Evolutionary conservation across 305 asterid genomes (phyloP).

Genomic region (Fraxinus floribunda): DNA sequence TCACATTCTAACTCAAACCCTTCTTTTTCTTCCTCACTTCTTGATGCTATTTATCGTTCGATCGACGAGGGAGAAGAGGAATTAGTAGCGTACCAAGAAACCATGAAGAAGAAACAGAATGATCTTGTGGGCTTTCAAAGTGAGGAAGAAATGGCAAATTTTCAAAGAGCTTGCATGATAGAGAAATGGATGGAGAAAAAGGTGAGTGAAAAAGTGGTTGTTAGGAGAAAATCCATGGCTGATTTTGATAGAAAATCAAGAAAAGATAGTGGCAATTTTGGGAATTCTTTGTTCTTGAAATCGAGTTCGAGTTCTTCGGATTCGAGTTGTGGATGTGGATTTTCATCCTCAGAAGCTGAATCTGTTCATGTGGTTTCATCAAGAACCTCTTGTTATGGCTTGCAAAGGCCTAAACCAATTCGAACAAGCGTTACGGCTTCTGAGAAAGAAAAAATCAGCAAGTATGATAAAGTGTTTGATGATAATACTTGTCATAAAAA

Average conservation of each 20-base stretch:
- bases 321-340: slow-evolving; percentile 52
- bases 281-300: slow-evolving; percentile 22
- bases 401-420: slow-evolving; percentile 62
- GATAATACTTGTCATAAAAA: slow-evolving; percentile 26
- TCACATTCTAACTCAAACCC: slow-evolving; percentile 41
- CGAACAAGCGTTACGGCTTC: slow-evolving; percentile 38
- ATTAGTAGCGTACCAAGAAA: slow-evolving; percentile 29
- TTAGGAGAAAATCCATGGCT: slow-evolving; percentile 41
- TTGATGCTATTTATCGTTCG: slow-evolving; percentile 79
- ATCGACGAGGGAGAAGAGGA: slow-evolving; percentile 56
- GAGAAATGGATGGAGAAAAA: slow-evolving; percentile 93
- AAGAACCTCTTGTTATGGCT: slow-evolving; percentile 30
- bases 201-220: slow-evolving; percentile 39
- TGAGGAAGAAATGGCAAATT: slow-evolving; percentile 54
- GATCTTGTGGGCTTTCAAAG: slow-evolving; percentile 18
- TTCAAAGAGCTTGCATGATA: slow-evolving; percentile 65
- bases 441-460: slow-evolving; percentile 24
- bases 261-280: slow-evolving; percentile 26
- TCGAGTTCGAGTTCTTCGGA: slow-evolving; percentile 76
- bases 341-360: slow-evolving; percentile 61
- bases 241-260: slow-evolving; percentile 39
- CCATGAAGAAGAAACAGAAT: slow-evolving; percentile 48
- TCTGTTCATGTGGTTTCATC: slow-evolving; percentile 34
- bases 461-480: slow-evolving; percentile 17
- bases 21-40: slow-evolving; percentile 82